Evolutionary conservation across 768 basidiomycete species (phyloP).

Genomic region (Panus rudis): DNA sequence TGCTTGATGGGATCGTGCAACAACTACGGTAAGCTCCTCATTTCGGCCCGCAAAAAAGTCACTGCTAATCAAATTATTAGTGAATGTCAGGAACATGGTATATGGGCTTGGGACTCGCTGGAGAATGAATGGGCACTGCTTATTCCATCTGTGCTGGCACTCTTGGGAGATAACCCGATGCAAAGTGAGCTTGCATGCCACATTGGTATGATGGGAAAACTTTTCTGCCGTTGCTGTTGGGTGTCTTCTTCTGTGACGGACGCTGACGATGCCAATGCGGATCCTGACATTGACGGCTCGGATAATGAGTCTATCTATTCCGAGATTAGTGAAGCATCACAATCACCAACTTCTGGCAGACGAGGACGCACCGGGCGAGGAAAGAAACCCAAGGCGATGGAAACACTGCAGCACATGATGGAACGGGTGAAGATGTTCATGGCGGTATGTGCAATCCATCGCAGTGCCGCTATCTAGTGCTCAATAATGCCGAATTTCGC

Average conservation of each 20-base stretch:
- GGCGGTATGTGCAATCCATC: not conserved
- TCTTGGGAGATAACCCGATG: conserved; percentile 41
- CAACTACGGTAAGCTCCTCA: no score
- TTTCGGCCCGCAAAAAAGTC: no score
- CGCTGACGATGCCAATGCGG: no score
- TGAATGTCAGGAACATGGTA: no score
- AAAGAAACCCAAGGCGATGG: not conserved
- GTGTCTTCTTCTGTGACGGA: no score
- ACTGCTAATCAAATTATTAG: no score
- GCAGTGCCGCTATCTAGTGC: not conserved
- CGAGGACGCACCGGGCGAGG: no score
- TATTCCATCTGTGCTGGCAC: not conserved
- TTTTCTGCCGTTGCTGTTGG: conserved; percentile 35
- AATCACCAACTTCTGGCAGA: no score
- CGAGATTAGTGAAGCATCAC: no score
- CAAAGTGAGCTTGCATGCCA: conserved; percentile 38
- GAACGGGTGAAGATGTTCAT: not conserved
- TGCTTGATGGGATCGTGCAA: no score
- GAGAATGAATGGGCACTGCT: not conserved
- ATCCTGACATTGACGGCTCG: no score
- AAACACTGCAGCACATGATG: not conserved
- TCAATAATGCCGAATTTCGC: not conserved
- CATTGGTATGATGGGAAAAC: conserved; percentile 30
- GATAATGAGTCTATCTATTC: no score
- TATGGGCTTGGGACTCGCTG: not conserved